Base-by-base conservation (phyloP, 306 rosid genomes). In the Leucaena leucocephala region DNA sequence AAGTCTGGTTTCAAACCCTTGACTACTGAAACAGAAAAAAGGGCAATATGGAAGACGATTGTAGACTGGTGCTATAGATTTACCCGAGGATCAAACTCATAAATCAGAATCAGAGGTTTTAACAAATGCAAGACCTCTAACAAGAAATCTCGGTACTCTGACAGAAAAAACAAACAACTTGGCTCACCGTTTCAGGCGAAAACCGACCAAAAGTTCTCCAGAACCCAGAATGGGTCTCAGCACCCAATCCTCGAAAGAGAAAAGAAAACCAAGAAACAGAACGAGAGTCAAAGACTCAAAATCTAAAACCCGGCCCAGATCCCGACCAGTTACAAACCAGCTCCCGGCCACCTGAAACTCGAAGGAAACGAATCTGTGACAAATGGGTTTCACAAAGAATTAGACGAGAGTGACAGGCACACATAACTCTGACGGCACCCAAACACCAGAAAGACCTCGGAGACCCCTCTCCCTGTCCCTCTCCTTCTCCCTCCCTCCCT, bases 1-100 rank as follows among this genome's bases (percentile, higher is more conserved):
- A 5, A 78, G 54, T 27, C 38, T 66, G 58, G 84, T 50, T 75
- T 71, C 76, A 39, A 67, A 78, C 72, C 83, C 79, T 75, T 44
- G 57, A 81, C 46, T 68, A 49, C 64, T 83, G 57, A 78, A 72
- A 34, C 76, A n/a, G 42, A 27, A 79, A 45, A 45, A 36, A 45
- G 54, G 54, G 42, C 65, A 77, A 77, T 79, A 85, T 59, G 14
- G 66, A 82, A 84, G 62, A 75, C 44, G 74, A 85, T 81, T 66
- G 59, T 42, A 64, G 67, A 62, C 69, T 40, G 58, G 79, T 80
- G 36, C 64, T 58, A 10, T 9, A 39, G 83, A 63, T 77, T 78
- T 63, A 38, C 45, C 71, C 75, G 19, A 50, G 71, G 80, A 85
- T 76, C 80, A 70, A 85, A 78, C 69, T 72, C 77, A 54, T 4